These are phyloP conservation scores for Scolecobasidium constrictum DNA, from an alignment of 2,329 filamentous ascomycete genomes.

Conservation along the genomic window DNA sequence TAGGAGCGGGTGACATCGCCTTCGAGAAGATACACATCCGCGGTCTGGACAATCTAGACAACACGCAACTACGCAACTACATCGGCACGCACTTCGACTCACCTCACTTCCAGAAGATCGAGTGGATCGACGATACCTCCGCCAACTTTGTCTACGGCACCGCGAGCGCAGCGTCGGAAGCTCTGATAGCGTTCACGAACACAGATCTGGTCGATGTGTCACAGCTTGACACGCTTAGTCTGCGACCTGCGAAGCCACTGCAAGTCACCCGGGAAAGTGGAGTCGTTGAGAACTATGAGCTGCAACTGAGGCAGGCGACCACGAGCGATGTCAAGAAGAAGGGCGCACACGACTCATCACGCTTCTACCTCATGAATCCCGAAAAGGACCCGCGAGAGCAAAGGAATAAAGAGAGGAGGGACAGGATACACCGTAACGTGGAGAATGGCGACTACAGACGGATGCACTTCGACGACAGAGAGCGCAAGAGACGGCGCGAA, in stretches of 20 bases:
- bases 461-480: conserved; percentile 32
- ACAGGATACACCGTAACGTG: conserved; percentile 24
- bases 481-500: conserved; percentile 26
- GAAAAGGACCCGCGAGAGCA: conserved; percentile 75
- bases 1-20: conserved; percentile 15
- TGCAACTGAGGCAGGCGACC: conserved; percentile 66
- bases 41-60: conserved; percentile 72
- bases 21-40: conserved; percentile 69
- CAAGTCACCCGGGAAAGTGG: conserved; percentile 36
- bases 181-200: conserved; percentile 41
- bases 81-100: conserved; percentile 54
- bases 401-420: conserved; percentile 36
- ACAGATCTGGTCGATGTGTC: conserved; percentile 34
- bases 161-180: conserved; percentile 40
- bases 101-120: conserved; percentile 46
- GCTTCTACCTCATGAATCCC: conserved; percentile 87
- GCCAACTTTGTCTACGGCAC: conserved; percentile 72
- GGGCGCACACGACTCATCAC: conserved; percentile 68
- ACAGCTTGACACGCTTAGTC: conserved; percentile 49
- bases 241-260: conserved; percentile 58
- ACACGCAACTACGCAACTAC: conserved; percentile 64
- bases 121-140: conserved; percentile 93
- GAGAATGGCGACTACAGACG: conserved; percentile 27
- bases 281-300: conserved; percentile 45
- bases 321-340: conserved; percentile 67